A percentile compares a stretch with the other conserved stretches of the same genome.
Conservation (phyloP, 1,139 yeast genomes). For the Nakaseomyces sp. region DNA sequence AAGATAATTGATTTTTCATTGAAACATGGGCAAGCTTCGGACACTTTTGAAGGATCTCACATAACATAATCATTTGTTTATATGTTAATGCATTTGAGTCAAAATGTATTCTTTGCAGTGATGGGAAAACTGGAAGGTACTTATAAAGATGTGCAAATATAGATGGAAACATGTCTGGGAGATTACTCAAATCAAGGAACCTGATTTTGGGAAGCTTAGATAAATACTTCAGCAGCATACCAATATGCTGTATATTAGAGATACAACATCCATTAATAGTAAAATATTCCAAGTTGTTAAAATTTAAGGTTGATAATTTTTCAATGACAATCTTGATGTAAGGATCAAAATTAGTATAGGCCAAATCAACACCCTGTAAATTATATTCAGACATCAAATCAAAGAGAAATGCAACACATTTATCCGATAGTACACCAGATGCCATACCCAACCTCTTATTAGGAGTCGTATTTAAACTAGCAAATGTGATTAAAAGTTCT, state of each 20-base stretch:
- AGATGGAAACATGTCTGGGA: conserved; percentile 67
- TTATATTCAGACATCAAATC: conserved; percentile 51
- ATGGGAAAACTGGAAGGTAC: conserved; percentile 55
- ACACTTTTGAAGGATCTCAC: conserved; percentile 64
- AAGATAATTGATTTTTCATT: conserved; percentile 40
- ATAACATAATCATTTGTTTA: conserved; percentile 55
- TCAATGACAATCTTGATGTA: conserved; percentile 38
- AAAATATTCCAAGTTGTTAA: conserved; percentile 39
- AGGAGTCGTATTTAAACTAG: conserved; percentile 24
- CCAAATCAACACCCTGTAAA: conserved; percentile 77
- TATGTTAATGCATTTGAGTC: conserved; percentile 62
- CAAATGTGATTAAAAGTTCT: conserved; percentile 37
- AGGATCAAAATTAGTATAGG: conserved; percentile 63
- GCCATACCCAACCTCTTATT: conserved; percentile 62
- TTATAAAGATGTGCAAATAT: conserved; percentile 53
- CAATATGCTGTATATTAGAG: conserved; percentile 44
- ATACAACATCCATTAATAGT: conserved; percentile 66
- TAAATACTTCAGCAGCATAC: conserved; percentile 44
- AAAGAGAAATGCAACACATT: conserved; percentile 48
- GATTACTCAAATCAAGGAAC: conserved; percentile 67
- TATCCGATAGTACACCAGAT: conserved; percentile 50
- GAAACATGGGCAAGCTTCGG: conserved; percentile 68
- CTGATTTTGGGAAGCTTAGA: conserved; percentile 49
- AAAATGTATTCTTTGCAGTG: conserved; percentile 64
- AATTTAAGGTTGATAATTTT: conserved; percentile 21